Conservation (phyloP, 2,329 filamentous ascomycete genomes). For the Penicillium sumatraense region DNA sequence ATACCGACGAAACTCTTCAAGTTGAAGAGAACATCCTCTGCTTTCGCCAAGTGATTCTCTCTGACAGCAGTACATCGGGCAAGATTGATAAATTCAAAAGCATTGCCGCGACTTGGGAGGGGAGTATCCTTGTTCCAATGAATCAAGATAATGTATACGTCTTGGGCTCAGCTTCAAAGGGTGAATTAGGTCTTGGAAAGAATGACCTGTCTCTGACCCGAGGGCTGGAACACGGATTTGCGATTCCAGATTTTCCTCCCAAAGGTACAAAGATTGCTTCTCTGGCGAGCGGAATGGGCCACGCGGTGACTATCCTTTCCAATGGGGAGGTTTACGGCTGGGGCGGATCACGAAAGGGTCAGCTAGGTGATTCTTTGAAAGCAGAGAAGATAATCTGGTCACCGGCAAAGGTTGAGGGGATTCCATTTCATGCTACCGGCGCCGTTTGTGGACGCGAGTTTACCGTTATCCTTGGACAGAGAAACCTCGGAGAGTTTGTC, state of each 20-base stretch:
- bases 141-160: constrained; percentile 56
- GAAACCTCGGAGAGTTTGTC: constrained; percentile 61
- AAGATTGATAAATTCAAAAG: constrained; percentile 43
- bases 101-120: constrained; percentile 79
- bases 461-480: constrained; percentile 68
- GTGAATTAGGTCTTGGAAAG: constrained; percentile 70
- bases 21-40: constrained; percentile 17
- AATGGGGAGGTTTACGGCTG: constrained; percentile 84
- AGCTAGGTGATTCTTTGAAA: constrained; percentile 67
- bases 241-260: constrained; percentile 69
- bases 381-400: constrained; percentile 54
- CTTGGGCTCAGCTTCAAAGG: constrained; percentile 70
- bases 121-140: constrained; percentile 63
- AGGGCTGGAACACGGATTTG: constrained; percentile 33
- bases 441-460: constrained; percentile 85
- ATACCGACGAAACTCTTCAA: neutral
- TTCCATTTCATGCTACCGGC: constrained; percentile 65
- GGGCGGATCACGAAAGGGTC: constrained; percentile 85
- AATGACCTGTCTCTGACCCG: neutral
- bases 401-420: constrained; percentile 65
- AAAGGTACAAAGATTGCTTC: constrained; percentile 61
- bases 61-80: constrained; percentile 7
- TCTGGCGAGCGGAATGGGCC: constrained; percentile 75
- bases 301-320: constrained; percentile 73
- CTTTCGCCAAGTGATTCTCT: constrained; percentile 35